phyloP scores from a whole-genome alignment of 495 filamentous ascomycete species.

The Friedmanniomyces simplex region DNA sequence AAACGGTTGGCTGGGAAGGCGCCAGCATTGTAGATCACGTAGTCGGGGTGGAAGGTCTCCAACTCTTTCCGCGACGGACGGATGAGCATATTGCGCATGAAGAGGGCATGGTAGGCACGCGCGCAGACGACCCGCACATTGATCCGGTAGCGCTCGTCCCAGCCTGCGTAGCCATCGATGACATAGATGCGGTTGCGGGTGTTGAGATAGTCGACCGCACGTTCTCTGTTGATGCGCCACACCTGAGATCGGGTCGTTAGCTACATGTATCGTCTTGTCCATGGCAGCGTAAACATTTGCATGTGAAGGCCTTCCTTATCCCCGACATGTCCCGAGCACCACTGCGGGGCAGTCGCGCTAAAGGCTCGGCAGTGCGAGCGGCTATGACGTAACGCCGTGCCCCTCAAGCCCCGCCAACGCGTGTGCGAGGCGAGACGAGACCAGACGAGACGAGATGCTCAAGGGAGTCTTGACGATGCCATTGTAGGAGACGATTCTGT shows the following conservation, averaged over 20 bases:
- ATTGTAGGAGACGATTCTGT: background rate
- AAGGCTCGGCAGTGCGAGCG: constrained; percentile 6
- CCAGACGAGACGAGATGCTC: background rate
- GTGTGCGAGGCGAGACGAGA: background rate
- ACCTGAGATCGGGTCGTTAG: constrained; percentile 48
- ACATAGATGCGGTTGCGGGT: constrained; percentile 98
- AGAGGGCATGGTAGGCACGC: constrained; percentile 96
- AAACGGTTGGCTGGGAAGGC: constrained; percentile 97
- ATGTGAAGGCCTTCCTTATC: background rate
- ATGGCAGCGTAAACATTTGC: background rate
- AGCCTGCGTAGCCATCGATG: constrained; percentile 91
- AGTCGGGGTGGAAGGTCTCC: constrained; percentile 94
- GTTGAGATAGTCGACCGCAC: constrained; percentile 97
- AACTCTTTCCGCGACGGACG: constrained; percentile 81
- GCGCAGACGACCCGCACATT: constrained; percentile 96
- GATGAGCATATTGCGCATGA: constrained; percentile 99
- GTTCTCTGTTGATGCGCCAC: constrained; percentile 98
- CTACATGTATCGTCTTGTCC: too few species aligned
- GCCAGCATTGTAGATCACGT: constrained; percentile 98
- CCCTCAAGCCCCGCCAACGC: background rate
- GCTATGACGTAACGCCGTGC: constrained; percentile 4
- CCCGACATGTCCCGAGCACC: constrained; percentile 1
- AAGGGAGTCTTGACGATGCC: background rate
- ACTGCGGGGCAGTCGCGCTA: background rate
- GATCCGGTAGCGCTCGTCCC: constrained; percentile 98